These are phyloP conservation scores for Phytophthora pini DNA, from an alignment of 352 stramenopile species.

Conservation along the genomic window DNA sequence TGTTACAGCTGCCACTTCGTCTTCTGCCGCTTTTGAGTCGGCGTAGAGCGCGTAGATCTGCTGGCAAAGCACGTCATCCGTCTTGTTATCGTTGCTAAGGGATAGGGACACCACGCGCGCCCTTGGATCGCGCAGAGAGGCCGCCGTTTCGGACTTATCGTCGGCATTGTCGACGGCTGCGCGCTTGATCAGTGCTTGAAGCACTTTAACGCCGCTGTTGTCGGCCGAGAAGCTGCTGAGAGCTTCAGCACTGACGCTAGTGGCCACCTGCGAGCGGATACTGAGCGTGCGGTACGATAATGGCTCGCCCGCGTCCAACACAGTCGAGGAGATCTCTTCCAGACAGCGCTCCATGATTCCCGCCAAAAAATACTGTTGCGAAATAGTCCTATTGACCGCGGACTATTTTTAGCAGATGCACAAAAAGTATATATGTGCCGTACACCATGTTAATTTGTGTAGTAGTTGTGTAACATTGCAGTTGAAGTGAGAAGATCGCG, in stretches of 20 bases:
- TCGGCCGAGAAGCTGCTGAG: constrained; percentile 46
- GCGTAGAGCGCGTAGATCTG: constrained; percentile 70
- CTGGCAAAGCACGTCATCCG: constrained; percentile 31
- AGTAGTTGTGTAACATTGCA: no score
- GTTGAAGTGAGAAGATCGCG: no score
- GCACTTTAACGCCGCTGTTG: constrained; percentile 39
- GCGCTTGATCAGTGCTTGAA: constrained; percentile 52
- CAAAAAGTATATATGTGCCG: no score
- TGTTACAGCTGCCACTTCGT: constrained; percentile 34
- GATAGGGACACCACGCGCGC: constrained; percentile 52
- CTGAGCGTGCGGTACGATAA: constrained; percentile 66
- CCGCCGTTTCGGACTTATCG: constrained; percentile 27
- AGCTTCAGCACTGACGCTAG: constrained; percentile 39
- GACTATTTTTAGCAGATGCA: neutral
- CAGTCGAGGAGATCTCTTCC: constrained; percentile 60
- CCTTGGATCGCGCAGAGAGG: constrained; percentile 47
- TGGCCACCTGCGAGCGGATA: constrained; percentile 36
- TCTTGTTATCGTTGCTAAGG: neutral
- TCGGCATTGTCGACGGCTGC: constrained; percentile 2
- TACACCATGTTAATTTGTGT: no score
- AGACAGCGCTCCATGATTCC: constrained; percentile 49
- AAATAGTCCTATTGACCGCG: no score
- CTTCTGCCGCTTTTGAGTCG: constrained; percentile 18
- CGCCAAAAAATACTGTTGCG: constrained; percentile 17
- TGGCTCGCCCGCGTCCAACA: constrained; percentile 61